A percentile compares a stretch with the other conserved stretches of the same genome.
phyloP scores from a whole-genome alignment of 768 basidiomycete genomes.

The Collybiopsis confluens region DNA sequence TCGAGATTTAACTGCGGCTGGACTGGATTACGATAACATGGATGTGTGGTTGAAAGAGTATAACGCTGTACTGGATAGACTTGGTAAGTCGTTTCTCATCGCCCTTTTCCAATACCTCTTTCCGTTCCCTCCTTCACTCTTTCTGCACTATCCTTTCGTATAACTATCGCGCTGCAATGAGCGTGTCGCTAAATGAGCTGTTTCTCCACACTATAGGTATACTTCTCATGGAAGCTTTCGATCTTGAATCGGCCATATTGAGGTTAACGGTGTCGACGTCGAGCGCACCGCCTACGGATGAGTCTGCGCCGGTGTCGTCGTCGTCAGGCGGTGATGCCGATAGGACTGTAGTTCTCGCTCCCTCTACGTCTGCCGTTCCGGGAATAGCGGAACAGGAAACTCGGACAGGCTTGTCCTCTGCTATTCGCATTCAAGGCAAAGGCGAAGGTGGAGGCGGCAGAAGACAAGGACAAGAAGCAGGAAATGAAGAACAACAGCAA shows the following conservation, averaged over 20 bases:
- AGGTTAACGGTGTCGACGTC: slow-evolving; percentile 2
- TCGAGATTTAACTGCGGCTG: slow-evolving; percentile 12
- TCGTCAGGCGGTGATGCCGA: too few species aligned
- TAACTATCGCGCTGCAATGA: slow-evolving; percentile 16
- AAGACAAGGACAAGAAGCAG: too few species aligned
- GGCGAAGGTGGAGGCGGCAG: neutral
- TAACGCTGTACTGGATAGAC: slow-evolving; percentile 35
- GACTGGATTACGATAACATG: slow-evolving; percentile 26
- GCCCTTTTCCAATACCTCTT: neutral
- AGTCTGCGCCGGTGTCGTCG: neutral
- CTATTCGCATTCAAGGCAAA: too few species aligned
- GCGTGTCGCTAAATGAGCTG: too few species aligned
- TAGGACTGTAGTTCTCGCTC: too few species aligned
- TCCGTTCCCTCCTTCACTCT: neutral
- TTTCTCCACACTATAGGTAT: neutral
- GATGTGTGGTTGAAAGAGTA: slow-evolving; percentile 35
- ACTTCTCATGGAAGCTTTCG: slow-evolving; percentile 4
- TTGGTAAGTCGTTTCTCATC: slow-evolving; percentile 27
- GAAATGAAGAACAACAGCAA: neutral
- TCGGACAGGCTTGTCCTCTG: too few species aligned
- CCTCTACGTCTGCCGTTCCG: too few species aligned
- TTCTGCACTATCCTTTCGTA: slow-evolving; percentile 10
- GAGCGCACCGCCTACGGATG: neutral
- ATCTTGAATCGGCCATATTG: slow-evolving; percentile 8
- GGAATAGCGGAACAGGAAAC: too few species aligned